Base-by-base conservation (phyloP, 1,139 yeast genomes). In the Taphrina flavorubra region DNA sequence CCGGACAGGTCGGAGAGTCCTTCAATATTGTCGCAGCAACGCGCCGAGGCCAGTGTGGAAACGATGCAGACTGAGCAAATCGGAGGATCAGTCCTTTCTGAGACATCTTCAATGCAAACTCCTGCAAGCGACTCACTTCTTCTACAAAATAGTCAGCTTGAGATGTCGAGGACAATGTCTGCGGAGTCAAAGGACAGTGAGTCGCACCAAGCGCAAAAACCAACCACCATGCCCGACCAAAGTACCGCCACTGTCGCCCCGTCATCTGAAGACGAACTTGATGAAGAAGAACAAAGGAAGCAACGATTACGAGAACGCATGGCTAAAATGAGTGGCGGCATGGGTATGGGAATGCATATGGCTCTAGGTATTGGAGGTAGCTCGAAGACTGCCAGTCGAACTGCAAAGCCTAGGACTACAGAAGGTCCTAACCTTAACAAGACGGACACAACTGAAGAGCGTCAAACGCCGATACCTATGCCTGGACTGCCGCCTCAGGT, bases 311-410 rank as follows among this genome's bases (percentile, higher is more conserved):
- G 96, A 44, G 97, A 90, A 74, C 85, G 98, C 73, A 94, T 94
- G 97, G 99, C 99, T 20, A 91, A 89, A 74, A 84, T 95, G 36
- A 90, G 98, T 0, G 92, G 92, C 18, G 97, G 97, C 14, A 88
- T 96, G 76, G 95, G 95, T 68, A 88, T 89, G 89, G 67, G 67
- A 5, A 83, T 78, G 81, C 86, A 81, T 69, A 80, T 75, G 79
- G 85, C 75, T 56, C 78, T 74, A 57, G 77, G 77, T n/a, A 69
- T 74, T 72, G 62, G 62, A 14, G 53, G 62, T 7, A 13, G 20
- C 25, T 10, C 56, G 11, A 14, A 25, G 34, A 49, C 18, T 20
- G 13, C 34, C 14, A 53, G 37, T 36, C 67, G 40, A 11, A 14
- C 53, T n/a, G 71, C 76, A 63, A 75, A 77, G 75, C 73, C 75